phyloP scores from a whole-genome alignment of 2,329 filamentous ascomycete genomes.

The Rutstroemia sp. region DNA sequence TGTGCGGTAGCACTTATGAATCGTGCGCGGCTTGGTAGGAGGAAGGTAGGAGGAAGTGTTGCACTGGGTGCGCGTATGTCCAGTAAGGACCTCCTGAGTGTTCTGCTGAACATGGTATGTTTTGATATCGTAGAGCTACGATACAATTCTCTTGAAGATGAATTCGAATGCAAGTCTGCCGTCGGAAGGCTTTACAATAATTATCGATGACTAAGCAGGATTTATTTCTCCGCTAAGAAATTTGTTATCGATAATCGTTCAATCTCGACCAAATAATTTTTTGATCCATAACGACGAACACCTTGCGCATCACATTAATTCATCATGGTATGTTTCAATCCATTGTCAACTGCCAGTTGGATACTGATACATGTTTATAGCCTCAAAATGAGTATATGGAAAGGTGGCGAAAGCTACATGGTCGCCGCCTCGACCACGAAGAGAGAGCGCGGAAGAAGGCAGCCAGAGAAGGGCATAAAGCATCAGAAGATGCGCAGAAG shows the following conservation, averaged over 20 bases:
- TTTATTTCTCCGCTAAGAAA: slow-evolving; percentile 8
- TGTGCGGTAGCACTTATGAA: slow-evolving; percentile 44
- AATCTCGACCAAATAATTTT: slow-evolving; percentile 5
- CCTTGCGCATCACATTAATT: slow-evolving; percentile 12
- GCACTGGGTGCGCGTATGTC: slow-evolving; percentile 42
- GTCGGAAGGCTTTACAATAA: slow-evolving; percentile 1
- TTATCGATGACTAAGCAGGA: slow-evolving; percentile 6
- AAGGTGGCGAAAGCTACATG: slow-evolving; percentile 62
- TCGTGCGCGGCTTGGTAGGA: slow-evolving; percentile 37
- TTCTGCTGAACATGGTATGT: slow-evolving; percentile 33
- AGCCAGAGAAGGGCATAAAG: slow-evolving; percentile 84
- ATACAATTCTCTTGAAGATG: slow-evolving; percentile 7
- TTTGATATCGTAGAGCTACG: slow-evolving; percentile 1
- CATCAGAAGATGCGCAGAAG: slow-evolving; percentile 86
- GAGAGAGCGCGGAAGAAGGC: slow-evolving; percentile 81
- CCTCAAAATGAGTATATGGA: slow-evolving; percentile 84
- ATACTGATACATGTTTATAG: slow-evolving; percentile 33
- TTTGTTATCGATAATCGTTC: slow-evolving; percentile 16
- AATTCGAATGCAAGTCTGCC: slow-evolving; percentile 2
- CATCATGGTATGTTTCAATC: slow-evolving; percentile 17
- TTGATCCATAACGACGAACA: slow-evolving; percentile 10
- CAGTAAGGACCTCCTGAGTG: slow-evolving; percentile 55
- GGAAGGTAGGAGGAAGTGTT: slow-evolving; percentile 42
- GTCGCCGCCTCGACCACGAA: slow-evolving; percentile 37
- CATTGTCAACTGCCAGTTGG: slow-evolving; percentile 14